These are phyloP conservation scores for Curvularia hawaiiensis DNA, from an alignment of 2,329 filamentous ascomycete species.

Conservation along the genomic window DNA sequence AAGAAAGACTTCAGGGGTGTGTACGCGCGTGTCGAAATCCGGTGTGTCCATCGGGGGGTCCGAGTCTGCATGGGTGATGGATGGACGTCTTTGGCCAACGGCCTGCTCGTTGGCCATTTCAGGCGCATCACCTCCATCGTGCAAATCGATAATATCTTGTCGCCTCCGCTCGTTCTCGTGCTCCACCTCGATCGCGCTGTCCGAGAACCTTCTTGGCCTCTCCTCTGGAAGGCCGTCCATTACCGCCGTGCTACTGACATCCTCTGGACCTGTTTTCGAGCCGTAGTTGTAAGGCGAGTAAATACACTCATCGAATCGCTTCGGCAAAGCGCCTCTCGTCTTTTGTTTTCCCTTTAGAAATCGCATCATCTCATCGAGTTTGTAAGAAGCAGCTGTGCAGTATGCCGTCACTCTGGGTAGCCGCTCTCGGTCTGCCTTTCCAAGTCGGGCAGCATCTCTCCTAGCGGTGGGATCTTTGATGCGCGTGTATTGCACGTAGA, in stretches of 20 bases:
- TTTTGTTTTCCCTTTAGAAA: slow-evolving; percentile 87
- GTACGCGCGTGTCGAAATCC: slow-evolving; percentile 85
- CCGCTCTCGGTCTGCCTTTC: slow-evolving; percentile 87
- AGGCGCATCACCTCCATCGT: slow-evolving; percentile 46
- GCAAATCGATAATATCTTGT: slow-evolving; percentile 69
- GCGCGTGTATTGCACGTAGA: slow-evolving; percentile 96
- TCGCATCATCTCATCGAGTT: slow-evolving; percentile 85
- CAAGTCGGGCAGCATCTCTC: slow-evolving; percentile 86
- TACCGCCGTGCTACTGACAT: slow-evolving; percentile 43
- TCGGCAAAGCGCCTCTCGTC: slow-evolving; percentile 79
- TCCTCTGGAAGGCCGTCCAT: slow-evolving; percentile 33
- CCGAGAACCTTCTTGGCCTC: slow-evolving; percentile 70
- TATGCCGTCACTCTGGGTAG: slow-evolving; percentile 94
- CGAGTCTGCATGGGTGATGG: slow-evolving; percentile 37
- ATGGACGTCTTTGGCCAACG: slow-evolving; percentile 31
- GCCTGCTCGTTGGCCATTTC: slow-evolving; percentile 34
- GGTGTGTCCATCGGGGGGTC: slow-evolving; percentile 52
- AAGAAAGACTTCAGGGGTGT: slow-evolving; percentile 92
- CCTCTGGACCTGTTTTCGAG: slow-evolving; percentile 46
- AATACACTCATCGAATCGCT: slow-evolving; percentile 96
- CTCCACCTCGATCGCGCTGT: slow-evolving; percentile 72
- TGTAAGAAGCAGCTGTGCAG: slow-evolving; percentile 90
- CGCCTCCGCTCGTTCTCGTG: slow-evolving; percentile 61
- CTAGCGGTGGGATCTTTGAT: slow-evolving; percentile 96
- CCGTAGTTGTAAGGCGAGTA: slow-evolving; percentile 91